Evolutionary conservation across 2,329 filamentous ascomycete genomes (phyloP).

Genomic region (Alternaria dauci): DNA sequence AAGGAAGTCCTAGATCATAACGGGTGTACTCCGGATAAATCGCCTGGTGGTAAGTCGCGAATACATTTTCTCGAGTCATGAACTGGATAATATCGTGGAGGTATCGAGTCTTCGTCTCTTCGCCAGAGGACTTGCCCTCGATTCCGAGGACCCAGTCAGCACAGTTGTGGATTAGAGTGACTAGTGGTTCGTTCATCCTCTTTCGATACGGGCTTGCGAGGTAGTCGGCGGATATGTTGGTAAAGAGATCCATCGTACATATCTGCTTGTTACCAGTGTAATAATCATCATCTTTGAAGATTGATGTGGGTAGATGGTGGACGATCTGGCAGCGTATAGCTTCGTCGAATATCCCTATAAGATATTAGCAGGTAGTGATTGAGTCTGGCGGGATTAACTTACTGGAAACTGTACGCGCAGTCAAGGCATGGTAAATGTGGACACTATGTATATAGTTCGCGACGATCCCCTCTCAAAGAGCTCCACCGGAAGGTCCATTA

Average conservation of each 20-base stretch:
- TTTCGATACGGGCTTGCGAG: neutral
- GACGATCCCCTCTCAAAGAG: neutral
- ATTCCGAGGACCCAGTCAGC: neutral
- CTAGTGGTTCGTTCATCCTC: neutral
- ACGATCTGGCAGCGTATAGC: neutral
- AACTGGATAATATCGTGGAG: neutral
- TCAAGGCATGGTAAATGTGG: neutral
- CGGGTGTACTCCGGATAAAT: neutral
- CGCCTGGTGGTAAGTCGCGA: neutral
- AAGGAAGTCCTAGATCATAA: neutral
- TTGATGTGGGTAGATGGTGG: neutral
- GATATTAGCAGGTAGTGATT: neutral
- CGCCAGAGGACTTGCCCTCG: neutral
- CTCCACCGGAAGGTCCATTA: neutral
- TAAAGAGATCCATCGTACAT: too few species aligned
- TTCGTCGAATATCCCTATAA: neutral
- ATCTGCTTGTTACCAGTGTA: too few species aligned
- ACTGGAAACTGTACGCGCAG: neutral
- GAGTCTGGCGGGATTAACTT: neutral
- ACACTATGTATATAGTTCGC: neutral
- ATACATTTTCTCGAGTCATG: neutral
- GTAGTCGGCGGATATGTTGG: neutral
- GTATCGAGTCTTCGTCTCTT: neutral
- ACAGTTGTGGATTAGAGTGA: neutral
- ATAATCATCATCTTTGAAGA: neutral